A percentile compares a stretch with the other conserved stretches of the same genome.
phyloP scores from a whole-genome alignment of 164 flowering plant species.

The Vitis cinerea region DNA sequence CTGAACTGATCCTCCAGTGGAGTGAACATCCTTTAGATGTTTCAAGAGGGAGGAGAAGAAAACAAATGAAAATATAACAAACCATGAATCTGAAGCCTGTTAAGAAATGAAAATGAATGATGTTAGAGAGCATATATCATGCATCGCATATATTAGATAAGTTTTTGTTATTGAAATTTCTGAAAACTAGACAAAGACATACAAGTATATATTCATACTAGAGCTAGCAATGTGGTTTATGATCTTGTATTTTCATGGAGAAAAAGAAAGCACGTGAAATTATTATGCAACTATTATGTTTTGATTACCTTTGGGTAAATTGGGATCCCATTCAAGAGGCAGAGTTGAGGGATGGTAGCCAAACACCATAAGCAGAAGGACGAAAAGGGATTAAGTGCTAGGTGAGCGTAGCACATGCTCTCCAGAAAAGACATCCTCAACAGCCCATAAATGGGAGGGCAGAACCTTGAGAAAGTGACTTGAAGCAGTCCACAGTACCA shows the following conservation, averaged over 20 bases:
- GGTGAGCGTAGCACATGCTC: slow-evolving; percentile 30
- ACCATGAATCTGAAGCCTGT: slow-evolving; percentile 30
- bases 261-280: too few species aligned
- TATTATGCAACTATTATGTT: not conserved
- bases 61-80: slow-evolving; percentile 21
- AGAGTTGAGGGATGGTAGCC: slow-evolving; percentile 43
- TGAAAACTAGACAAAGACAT: not conserved
- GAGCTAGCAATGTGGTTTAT: too few species aligned
- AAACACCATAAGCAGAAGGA: slow-evolving; percentile 30
- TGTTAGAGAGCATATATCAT: too few species aligned
- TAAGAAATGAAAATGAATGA: too few species aligned
- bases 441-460: slow-evolving; percentile 36
- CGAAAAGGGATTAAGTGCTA: slow-evolving; percentile 24
- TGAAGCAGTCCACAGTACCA: slow-evolving; percentile 41
- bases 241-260: too few species aligned
- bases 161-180: too few species aligned
- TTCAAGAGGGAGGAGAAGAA: slow-evolving; percentile 25
- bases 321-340: slow-evolving; percentile 38
- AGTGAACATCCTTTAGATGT: slow-evolving; percentile 30
- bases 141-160: too few species aligned
- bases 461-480: slow-evolving; percentile 34
- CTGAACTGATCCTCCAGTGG: slow-evolving; percentile 23
- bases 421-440: slow-evolving; percentile 30
- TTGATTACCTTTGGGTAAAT: slow-evolving; percentile 36
- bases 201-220: too few species aligned